Base-by-base conservation (phyloP, 768 basidiomycete species). In the Rhodotorula babjevae region DNA sequence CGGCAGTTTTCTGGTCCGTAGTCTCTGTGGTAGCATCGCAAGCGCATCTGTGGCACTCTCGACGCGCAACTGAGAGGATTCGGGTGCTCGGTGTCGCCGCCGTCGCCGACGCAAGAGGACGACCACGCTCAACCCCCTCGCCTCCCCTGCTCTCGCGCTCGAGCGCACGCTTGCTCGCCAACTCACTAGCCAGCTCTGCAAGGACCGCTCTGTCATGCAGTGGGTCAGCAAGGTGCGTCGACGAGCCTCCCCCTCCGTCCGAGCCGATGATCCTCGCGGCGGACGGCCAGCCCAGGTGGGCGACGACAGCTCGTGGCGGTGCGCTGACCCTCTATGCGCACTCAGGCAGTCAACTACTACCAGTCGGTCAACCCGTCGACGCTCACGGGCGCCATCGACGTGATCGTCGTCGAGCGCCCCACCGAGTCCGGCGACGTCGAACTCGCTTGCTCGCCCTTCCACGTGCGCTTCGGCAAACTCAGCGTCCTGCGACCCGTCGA, bases 371-470 rank as follows among this genome's bases (percentile, higher is more conserved):
- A 99, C 78, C 93, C 96, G 0, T 89, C 95, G 0, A 99, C 96
- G 0, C 87, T 99, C 69, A 96, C 94, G 9, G 95, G 96, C 58
- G 96, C 96, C 57, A 96, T 98, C 85, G 95, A 99, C 85, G 92
- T 99, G 82, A 93, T 99, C 78, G 95, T 98, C 76, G 87, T 99
- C 60, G 87, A 89, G 73, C 87, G 89, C 60, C 87, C 87, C 33
- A 83, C 86, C 85, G 75, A 79, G 78, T 15, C 23, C 44, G 78
- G 75, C 46, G 61, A 72, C 84, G 84, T 84, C 44, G 89, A 88
- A 78, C 86, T 96, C 25, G 89, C 87, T 2, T 96, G 93, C 80
- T 93, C 92, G 5, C 96, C 95, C 2, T 99, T 99, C 79, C 96
- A 97, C 80, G 94, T 99, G 57, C 85, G 95, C 72, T 97, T 97